A percentile compares a stretch with the other conserved stretches of the same genome.
phyloP scores from a whole-genome alignment of 768 basidiomycete genomes.

The Scleroderma citrinum region DNA sequence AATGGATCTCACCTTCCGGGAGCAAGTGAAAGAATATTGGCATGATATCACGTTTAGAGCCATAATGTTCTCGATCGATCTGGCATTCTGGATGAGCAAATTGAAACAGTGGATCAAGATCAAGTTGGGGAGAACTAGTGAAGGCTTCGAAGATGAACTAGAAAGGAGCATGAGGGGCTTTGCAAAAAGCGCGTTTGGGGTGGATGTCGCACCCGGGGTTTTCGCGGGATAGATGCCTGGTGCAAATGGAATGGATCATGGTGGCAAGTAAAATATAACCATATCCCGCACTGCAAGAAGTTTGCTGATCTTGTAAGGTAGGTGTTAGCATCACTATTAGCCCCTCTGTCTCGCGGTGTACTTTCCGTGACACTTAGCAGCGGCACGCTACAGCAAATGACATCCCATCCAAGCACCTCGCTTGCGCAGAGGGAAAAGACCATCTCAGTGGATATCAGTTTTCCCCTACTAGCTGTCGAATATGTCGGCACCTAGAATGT shows the following conservation, averaged over 20 bases:
- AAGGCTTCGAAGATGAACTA: conserved; percentile 76
- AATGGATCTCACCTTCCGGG: conserved; percentile 34
- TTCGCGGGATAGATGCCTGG: conserved; percentile 41
- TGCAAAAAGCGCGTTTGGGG: conserved; percentile 74
- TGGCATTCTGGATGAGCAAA: conserved; percentile 61
- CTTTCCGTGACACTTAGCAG: too few species aligned
- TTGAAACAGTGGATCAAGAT: conserved; percentile 44
- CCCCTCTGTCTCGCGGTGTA: too few species aligned
- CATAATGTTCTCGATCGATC: conserved; percentile 64
- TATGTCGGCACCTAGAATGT: too few species aligned
- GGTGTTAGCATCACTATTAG: too few species aligned
- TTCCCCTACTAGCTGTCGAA: too few species aligned
- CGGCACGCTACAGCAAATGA: too few species aligned
- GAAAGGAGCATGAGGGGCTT: conserved; percentile 69
- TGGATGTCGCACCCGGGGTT: conserved; percentile 56
- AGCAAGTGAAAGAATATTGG: conserved; percentile 47
- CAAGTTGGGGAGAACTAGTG: conserved; percentile 33
- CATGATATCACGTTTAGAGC: conserved; percentile 57
- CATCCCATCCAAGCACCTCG: too few species aligned
- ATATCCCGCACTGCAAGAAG: too few species aligned
- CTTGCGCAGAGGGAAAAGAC: too few species aligned
- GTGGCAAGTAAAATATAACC: neutral
- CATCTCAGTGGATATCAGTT: too few species aligned
- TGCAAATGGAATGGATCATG: neutral
- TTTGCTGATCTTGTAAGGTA: too few species aligned